Conservation (phyloP, 2,329 filamentous ascomycete species). For the Aspergillus persii region DNA sequence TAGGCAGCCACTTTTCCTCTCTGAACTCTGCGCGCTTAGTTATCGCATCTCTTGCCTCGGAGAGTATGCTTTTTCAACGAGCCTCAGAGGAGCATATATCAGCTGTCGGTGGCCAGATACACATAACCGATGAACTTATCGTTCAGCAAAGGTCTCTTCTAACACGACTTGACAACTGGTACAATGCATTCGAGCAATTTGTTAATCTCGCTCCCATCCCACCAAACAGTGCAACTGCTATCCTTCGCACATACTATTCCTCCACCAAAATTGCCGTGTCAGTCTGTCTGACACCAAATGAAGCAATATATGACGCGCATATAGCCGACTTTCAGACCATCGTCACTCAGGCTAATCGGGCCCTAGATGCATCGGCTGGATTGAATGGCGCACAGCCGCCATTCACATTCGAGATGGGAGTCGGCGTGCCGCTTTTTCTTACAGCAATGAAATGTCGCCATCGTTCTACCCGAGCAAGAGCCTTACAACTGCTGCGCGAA, state of each 20-base stretch:
- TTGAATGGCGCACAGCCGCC: constrained; percentile 9
- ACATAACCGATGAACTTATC: background rate
- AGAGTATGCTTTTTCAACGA: constrained; percentile 5
- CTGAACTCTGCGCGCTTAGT: constrained; percentile 14
- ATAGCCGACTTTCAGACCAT: constrained; percentile 2
- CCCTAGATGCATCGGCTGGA: constrained; percentile 1
- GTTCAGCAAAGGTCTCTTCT: background rate
- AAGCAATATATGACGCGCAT: constrained; percentile 1
- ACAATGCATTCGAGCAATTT: background rate
- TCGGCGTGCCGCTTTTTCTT: constrained; percentile 4
- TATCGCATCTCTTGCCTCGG: background rate
- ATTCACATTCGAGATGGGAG: constrained; percentile 10
- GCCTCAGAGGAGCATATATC: background rate
- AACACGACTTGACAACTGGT: constrained; percentile 1
- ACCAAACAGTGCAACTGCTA: background rate
- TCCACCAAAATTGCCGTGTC: background rate
- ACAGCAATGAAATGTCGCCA: constrained; percentile 9
- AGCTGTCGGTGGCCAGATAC: background rate
- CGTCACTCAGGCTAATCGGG: constrained; percentile 3
- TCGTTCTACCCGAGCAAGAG: background rate
- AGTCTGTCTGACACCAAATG: background rate
- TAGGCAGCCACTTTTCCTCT: constrained; percentile 13
- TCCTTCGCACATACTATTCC: constrained; percentile 6
- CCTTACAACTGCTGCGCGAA: background rate
- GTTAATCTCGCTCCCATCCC: background rate